These are phyloP conservation scores for Solanum pennellii DNA, from an alignment of 257 asterid species.

Conservation along the genomic window DNA sequence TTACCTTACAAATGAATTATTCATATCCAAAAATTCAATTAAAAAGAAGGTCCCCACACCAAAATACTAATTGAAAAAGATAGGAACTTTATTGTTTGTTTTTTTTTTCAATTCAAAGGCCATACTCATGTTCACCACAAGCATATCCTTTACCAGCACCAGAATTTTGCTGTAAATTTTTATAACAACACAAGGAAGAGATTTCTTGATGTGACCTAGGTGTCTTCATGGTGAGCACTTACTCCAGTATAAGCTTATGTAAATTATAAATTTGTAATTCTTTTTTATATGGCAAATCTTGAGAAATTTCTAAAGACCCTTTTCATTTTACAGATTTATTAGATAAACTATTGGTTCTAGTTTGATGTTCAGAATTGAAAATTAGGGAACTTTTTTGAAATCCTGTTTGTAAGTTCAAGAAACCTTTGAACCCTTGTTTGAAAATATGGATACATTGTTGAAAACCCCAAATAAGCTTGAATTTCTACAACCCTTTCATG, in stretches of 20 bases:
- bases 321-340: neutral
- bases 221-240: neutral
- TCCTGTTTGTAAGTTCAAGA: constrained; percentile 7
- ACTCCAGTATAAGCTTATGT: neutral
- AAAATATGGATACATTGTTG: constrained; percentile 62
- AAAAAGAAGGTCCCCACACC: neutral
- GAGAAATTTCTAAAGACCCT: neutral
- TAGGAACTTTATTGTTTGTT: neutral
- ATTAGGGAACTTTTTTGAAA: constrained; percentile 2
- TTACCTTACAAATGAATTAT: too few species aligned
- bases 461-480: constrained; percentile 71
- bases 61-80: neutral
- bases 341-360: neutral
- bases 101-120: neutral
- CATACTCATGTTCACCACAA: neutral
- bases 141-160: neutral
- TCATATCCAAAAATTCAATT: neutral
- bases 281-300: neutral
- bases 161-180: neutral
- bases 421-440: constrained; percentile 2
- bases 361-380: neutral
- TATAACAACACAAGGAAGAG: neutral
- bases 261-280: neutral
- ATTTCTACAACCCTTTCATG: constrained; percentile 53
- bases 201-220: neutral